Conservation (phyloP, 2,329 filamentous ascomycete species). For the Biscogniauxia marginata region DNA sequence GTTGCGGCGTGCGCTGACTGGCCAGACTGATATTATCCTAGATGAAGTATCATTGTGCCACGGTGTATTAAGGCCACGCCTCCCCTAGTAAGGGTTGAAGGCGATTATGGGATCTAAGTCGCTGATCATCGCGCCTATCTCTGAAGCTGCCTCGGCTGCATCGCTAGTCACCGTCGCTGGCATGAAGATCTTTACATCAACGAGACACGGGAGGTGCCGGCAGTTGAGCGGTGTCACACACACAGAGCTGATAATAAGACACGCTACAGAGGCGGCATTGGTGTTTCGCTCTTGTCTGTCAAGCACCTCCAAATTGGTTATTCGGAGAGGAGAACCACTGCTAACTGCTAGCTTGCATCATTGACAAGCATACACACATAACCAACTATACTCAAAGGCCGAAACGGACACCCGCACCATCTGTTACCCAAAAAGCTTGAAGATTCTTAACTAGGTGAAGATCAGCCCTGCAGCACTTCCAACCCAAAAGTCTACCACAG, state of each 20-base stretch:
- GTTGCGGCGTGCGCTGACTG: background rate
- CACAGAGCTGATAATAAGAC: constrained; percentile 4
- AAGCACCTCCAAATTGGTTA: constrained; percentile 15
- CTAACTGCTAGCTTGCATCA: constrained; percentile 21
- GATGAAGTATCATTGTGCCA: constrained; percentile 1
- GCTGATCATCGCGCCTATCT: background rate
- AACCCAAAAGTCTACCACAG: background rate
- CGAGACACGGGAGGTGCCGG: constrained; percentile 8
- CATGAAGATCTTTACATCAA: background rate
- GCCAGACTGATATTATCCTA: constrained; percentile 1
- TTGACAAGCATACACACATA: constrained; percentile 10
- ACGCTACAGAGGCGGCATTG: constrained; percentile 13
- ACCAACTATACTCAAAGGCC: constrained; percentile 9
- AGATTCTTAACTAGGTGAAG: constrained; percentile 14
- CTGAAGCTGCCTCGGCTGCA: background rate
- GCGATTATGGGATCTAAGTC: background rate
- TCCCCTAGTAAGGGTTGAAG: background rate
- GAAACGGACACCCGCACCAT: constrained; percentile 7
- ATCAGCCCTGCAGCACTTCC: constrained; percentile 12
- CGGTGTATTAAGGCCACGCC: background rate
- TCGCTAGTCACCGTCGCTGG: background rate
- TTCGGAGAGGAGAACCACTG: constrained; percentile 7
- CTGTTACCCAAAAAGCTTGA: constrained; percentile 9
- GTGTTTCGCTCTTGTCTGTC: constrained; percentile 19
- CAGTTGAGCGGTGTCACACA: constrained; percentile 14